Evolutionary conservation across 169 alveolate genomes (phyloP).

Genomic region (Perkinsus olseni): DNA sequence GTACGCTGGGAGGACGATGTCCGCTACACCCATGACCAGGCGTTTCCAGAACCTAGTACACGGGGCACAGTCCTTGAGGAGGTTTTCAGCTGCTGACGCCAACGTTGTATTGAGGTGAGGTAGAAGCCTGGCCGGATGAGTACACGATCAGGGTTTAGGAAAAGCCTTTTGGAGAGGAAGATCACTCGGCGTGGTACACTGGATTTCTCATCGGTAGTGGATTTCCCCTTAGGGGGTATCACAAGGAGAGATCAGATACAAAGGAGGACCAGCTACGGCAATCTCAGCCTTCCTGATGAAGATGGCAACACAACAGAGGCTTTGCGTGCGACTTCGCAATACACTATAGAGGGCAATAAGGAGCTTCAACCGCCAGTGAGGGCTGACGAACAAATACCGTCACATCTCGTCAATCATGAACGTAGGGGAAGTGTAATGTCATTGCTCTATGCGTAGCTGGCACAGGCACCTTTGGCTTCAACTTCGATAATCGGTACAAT

Average conservation of each 20-base stretch:
- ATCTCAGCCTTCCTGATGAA: background rate
- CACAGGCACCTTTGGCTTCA: constrained; percentile 42
- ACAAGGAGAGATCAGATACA: background rate
- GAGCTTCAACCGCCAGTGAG: background rate
- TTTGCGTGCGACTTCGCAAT: background rate
- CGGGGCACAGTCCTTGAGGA: background rate
- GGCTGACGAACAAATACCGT: background rate
- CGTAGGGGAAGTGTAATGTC: background rate
- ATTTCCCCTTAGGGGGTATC: background rate
- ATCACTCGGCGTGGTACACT: background rate
- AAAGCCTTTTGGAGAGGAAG: background rate
- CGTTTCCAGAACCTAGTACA: background rate
- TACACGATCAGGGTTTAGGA: background rate
- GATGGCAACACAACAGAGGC: background rate
- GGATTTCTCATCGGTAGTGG: background rate
- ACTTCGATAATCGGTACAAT: constrained; percentile 52
- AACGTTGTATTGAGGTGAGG: background rate
- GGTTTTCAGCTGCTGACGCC: background rate
- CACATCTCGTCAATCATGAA: background rate
- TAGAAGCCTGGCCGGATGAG: background rate
- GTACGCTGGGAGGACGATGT: background rate
- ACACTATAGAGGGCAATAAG: background rate
- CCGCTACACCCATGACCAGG: background rate
- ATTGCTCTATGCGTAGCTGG: background rate
- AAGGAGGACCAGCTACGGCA: background rate